These are phyloP conservation scores for Cephalotrichum gorgonifer DNA, from an alignment of 2,329 filamentous ascomycete species.

Conservation along the genomic window DNA sequence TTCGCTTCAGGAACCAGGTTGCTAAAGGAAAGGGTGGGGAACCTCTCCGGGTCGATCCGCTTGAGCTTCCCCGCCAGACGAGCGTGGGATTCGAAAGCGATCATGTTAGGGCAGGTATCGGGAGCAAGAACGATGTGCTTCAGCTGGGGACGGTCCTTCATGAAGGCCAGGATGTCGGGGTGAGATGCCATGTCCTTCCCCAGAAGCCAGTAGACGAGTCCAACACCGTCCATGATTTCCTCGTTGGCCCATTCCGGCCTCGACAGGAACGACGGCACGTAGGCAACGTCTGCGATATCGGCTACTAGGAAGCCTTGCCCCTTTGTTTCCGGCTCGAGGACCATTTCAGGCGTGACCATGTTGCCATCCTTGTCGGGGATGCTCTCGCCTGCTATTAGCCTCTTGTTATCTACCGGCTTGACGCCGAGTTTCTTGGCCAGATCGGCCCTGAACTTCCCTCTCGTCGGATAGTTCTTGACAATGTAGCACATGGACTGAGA, in stretches of 20 bases:
- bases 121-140: constrained; percentile 70
- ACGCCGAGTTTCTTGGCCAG: constrained; percentile 59
- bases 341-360: constrained; percentile 75
- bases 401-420: constrained; percentile 41
- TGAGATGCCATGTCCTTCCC: constrained; percentile 57
- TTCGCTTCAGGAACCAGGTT: constrained; percentile 29
- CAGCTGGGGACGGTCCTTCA: constrained; percentile 46
- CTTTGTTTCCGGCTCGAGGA: constrained; percentile 55
- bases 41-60: constrained; percentile 63
- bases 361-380: constrained; percentile 55
- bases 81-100: constrained; percentile 59
- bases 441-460: constrained; percentile 68
- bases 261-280: constrained; percentile 58
- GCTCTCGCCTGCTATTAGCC: constrained; percentile 51
- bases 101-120: constrained; percentile 65
- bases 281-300: constrained; percentile 62
- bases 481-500: constrained; percentile 75
- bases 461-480: constrained; percentile 61
- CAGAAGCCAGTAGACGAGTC: constrained; percentile 71
- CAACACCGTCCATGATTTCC: constrained; percentile 56
- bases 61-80: constrained; percentile 58
- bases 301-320: constrained; percentile 71
- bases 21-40: constrained; percentile 57
- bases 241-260: constrained; percentile 62
- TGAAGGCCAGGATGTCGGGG: constrained; percentile 56